phyloP scores from a whole-genome alignment of 352 stramenopile species.

The Lagenidium giganteum region DNA sequence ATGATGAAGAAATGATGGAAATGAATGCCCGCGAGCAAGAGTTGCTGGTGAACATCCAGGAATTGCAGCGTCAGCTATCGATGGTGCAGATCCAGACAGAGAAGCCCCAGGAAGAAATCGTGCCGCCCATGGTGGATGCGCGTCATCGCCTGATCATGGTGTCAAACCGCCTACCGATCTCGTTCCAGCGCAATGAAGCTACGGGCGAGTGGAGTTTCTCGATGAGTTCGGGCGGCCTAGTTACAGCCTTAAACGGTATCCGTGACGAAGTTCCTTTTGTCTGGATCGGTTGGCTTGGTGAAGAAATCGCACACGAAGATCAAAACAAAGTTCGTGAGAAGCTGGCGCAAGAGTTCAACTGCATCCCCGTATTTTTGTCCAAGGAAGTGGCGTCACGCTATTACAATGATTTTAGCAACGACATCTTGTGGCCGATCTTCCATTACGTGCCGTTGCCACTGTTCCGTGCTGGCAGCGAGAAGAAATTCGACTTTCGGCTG shows the following conservation, averaged over 20 bases:
- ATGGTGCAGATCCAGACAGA: conserved; percentile 84
- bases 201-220: conserved; percentile 84
- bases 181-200: conserved; percentile 76
- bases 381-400: conserved; percentile 86
- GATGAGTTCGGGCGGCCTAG: conserved; percentile 85
- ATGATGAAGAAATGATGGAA: conserved; percentile 61
- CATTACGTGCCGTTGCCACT: conserved; percentile 88
- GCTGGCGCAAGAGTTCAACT: conserved; percentile 85
- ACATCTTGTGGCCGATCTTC: conserved; percentile 90
- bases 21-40: conserved; percentile 85
- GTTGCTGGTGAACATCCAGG: conserved; percentile 88
- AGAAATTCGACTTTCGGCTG: conserved; percentile 88
- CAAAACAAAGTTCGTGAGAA: conserved; percentile 77
- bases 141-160: conserved; percentile 85
- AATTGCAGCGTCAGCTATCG: conserved; percentile 85
- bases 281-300: conserved; percentile 89
- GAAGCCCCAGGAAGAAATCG: conserved; percentile 69
- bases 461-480: conserved; percentile 83
- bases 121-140: conserved; percentile 48
- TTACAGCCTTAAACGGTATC: conserved; percentile 86
- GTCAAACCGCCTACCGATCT: conserved; percentile 89
- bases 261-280: conserved; percentile 87
- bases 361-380: conserved; percentile 85
- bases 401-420: conserved; percentile 92
- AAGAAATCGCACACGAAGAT: conserved; percentile 83